A percentile compares a stretch with the other conserved stretches of the same genome.
These are phyloP conservation scores for Eucalyptus tenuipes DNA, from an alignment of 345 rosid genomes.

Conservation along the genomic window DNA sequence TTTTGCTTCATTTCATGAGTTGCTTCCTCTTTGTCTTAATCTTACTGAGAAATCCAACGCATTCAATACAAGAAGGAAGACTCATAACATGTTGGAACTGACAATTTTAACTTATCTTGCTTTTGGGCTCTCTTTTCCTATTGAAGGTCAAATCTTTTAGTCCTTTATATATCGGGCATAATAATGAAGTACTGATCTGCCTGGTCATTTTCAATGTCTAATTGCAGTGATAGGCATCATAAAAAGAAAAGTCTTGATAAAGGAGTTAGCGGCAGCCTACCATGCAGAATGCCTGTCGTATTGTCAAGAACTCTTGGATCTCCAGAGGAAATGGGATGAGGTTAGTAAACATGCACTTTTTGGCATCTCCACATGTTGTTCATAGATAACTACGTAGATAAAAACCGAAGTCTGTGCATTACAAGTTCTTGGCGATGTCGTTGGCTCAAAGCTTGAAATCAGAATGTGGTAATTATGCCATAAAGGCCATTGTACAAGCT, in stretches of 20 bases:
- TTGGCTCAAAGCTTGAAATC: neutral
- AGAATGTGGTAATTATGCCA: neutral
- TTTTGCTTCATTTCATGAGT: neutral
- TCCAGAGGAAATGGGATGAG: conserved; percentile 71
- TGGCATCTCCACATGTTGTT: neutral
- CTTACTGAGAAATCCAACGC: neutral
- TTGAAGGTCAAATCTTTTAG: neutral
- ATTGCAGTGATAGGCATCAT: conserved; percentile 85
- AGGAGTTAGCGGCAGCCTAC: conserved; percentile 79
- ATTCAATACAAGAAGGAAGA: neutral
- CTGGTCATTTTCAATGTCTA: neutral
- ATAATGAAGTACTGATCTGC: neutral
- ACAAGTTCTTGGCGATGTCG: neutral
- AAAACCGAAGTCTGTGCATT: neutral
- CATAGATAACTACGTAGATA: neutral
- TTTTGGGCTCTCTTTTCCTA: neutral
- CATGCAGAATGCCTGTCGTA: conserved; percentile 74
- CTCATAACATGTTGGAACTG: neutral
- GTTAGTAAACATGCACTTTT: conserved; percentile 14
- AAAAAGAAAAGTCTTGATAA: conserved; percentile 86
- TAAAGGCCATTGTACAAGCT: neutral
- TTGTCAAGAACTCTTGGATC: conserved; percentile 75
- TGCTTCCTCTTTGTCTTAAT: neutral
- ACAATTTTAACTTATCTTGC: neutral
- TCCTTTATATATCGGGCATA: neutral